A percentile compares a stretch with the other conserved stretches of the same genome.
These are phyloP conservation scores for Ophidiomyces ophidiicola DNA, from an alignment of 2,329 filamentous ascomycete genomes.

Conservation along the genomic window DNA sequence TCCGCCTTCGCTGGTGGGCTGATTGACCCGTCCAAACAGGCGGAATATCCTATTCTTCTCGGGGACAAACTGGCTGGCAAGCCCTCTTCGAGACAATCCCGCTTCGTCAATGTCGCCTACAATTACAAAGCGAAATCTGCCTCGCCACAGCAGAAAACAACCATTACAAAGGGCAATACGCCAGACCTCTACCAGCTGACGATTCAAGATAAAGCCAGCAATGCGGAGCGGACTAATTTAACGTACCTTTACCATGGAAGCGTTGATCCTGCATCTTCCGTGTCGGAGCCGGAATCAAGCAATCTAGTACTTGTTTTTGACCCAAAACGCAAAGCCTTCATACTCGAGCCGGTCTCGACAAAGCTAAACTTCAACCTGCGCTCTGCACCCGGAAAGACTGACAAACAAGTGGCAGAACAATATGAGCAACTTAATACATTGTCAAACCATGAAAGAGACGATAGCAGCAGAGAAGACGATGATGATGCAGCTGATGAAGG, in stretches of 20 bases:
- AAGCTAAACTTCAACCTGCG: conserved; percentile 79
- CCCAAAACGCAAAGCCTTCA: conserved; percentile 58
- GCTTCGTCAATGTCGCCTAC: conserved; percentile 34
- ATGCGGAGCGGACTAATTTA: conserved; percentile 28
- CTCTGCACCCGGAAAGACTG: conserved; percentile 52
- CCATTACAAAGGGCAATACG: conserved; percentile 26
- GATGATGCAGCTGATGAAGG: conserved; percentile 34
- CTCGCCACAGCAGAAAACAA: conserved; percentile 28
- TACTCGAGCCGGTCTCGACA: conserved; percentile 70
- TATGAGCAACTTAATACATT: conserved; percentile 51
- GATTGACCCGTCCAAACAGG: conserved; percentile 36
- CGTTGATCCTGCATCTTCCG: conserved; percentile 26
- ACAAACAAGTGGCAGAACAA: conserved; percentile 53
- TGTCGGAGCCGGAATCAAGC: conserved; percentile 22
- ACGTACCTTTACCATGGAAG: conserved; percentile 33
- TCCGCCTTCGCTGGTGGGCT: conserved; percentile 23
- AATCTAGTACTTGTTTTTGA: conserved; percentile 58
- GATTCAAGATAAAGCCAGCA: conserved; percentile 32
- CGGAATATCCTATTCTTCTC: conserved; percentile 36
- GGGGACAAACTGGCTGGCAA: conserved; percentile 31
- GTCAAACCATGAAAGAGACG: conserved; percentile 29
- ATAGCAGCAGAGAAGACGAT: conserved; percentile 24
- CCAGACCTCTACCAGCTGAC: conserved; percentile 31
- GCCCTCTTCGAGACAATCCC: conserved; percentile 16
- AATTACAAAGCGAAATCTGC: conserved; percentile 36